Evolutionary conservation across 192 early-diverging fungal genomes (phyloP), one percentile per base, ranked within the genome.

Genomic region (Kickxella alabastrina): DNA sequence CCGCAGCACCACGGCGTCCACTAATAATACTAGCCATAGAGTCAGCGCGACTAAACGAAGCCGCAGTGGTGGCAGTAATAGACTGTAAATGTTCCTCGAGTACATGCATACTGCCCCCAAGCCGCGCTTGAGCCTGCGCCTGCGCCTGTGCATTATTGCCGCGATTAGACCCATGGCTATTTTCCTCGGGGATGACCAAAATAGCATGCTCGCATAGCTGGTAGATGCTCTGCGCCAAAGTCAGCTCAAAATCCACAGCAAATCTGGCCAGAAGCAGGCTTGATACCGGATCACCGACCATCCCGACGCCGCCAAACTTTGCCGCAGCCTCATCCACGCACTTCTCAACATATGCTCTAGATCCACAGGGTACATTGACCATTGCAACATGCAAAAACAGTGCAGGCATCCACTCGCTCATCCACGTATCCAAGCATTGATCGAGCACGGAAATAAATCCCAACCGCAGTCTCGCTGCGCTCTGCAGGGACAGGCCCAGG

Each of bases 191-290:
- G 12, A 56, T 9, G 12, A 62, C 54, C 17, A 59, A 58, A 17
- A 75, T 75, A 21, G 50, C 61, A 18, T 76, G 73, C 54, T 76
- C 73, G 37, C 73, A 76, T 10, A 76, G 54, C 66, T 76, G 73
- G 38, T 76, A 76, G 7, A 76, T 64, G 35, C 62, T 76, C 45
- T 69, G 65, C 3, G 73, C 54, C 43, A 76, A 41, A 22, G 73
- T 68, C 61, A 68, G 62, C 44, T 69, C 73, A 61, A 76, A 65
- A 21, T 76, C 73, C 2, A 65, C 59, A 4, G 65, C 60, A 58
- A 76, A 62, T 10, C 66, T 41, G 4, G 73, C 65, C 13, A 76
- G 49, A 46, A 76, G 29, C 22, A 76, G 54, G 18, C 66, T 76
- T 3, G 43, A 51, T 14, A 76, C 65, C 1, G 73, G 73, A n/a